A percentile compares a stretch with the other conserved stretches of the same genome.
These are phyloP conservation scores for Aspergillus brunneoviolaceus DNA, from an alignment of 2,329 filamentous ascomycete species.

Conservation along the genomic window DNA sequence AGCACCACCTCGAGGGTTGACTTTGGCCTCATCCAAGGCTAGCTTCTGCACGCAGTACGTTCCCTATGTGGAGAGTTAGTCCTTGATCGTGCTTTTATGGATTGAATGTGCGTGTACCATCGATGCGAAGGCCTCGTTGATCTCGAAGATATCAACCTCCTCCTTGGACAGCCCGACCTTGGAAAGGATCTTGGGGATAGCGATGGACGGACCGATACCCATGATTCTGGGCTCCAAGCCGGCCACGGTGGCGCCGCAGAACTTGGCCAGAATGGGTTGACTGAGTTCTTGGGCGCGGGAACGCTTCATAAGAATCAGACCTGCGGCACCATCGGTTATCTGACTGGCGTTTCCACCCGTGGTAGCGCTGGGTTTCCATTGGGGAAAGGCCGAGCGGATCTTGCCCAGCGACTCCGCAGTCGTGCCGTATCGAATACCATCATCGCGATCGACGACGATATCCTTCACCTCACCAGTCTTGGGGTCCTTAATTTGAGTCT, in stretches of 20 bases:
- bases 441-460: constrained; percentile 75
- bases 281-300: constrained; percentile 79
- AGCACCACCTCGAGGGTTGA: constrained; percentile 91
- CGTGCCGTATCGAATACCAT: constrained; percentile 79
- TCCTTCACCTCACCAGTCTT: constrained; percentile 80
- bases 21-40: constrained; percentile 73
- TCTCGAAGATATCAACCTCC: constrained; percentile 43
- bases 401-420: constrained; percentile 79
- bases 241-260: constrained; percentile 75
- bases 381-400: constrained; percentile 81
- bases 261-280: constrained; percentile 85
- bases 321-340: constrained; percentile 88
- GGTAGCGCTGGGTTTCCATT: constrained; percentile 71
- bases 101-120: constrained; percentile 29
- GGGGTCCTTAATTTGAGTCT: constrained; percentile 78
- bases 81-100: neutral
- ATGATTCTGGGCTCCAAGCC: constrained; percentile 88
- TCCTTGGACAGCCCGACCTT: constrained; percentile 68
- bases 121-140: constrained; percentile 89
- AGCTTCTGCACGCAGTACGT: constrained; percentile 86
- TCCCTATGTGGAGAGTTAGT: constrained; percentile 58
- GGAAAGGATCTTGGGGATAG: constrained; percentile 83
- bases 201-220: constrained; percentile 88
- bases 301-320: constrained; percentile 88
- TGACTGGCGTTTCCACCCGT: constrained; percentile 92